Conservation (phyloP, 2,329 filamentous ascomycete genomes). For the Stagonosporopsis chrysanthemi region DNA sequence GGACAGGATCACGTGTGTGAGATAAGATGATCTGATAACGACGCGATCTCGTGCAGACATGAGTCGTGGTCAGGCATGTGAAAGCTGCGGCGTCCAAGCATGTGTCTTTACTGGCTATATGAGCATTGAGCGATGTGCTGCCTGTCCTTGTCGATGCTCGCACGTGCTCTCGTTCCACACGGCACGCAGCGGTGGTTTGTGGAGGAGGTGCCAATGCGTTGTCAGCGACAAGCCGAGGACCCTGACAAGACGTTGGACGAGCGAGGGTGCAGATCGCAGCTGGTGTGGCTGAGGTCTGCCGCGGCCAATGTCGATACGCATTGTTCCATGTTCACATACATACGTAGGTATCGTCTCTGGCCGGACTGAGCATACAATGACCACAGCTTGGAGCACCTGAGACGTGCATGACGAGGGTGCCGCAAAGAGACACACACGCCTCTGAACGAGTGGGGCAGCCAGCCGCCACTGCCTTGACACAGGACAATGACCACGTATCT, state of each 20-base stretch:
- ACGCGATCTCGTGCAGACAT: background rate
- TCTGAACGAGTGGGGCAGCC: constrained; percentile 20
- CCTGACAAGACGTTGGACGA: too few relatives aligned
- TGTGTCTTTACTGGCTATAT: background rate
- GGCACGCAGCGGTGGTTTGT: too few relatives aligned
- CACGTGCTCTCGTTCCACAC: too few relatives aligned
- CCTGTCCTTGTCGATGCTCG: too few relatives aligned
- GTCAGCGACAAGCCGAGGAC: too few relatives aligned
- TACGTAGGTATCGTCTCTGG: too few relatives aligned
- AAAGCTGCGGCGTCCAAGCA: background rate
- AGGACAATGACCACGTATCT: constrained; percentile 8
- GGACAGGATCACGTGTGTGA: constrained; percentile 7
- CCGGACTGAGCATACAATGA: background rate
- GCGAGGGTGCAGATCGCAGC: background rate
- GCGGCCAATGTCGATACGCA: too few relatives aligned
- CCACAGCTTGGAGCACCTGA: background rate
- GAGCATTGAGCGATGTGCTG: background rate
- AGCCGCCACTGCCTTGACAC: constrained; percentile 9
- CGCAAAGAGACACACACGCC: too few relatives aligned
- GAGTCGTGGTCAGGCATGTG: constrained; percentile 10
- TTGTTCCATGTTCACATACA: too few relatives aligned
- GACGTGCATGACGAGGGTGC: constrained; percentile 6
- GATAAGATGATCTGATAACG: constrained; percentile 17
- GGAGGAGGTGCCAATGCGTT: too few relatives aligned
- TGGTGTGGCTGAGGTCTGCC: background rate